These are phyloP conservation scores for Vitis hybrid DNA, from an alignment of 177 flowering plant species.

Conservation along the genomic window DNA sequence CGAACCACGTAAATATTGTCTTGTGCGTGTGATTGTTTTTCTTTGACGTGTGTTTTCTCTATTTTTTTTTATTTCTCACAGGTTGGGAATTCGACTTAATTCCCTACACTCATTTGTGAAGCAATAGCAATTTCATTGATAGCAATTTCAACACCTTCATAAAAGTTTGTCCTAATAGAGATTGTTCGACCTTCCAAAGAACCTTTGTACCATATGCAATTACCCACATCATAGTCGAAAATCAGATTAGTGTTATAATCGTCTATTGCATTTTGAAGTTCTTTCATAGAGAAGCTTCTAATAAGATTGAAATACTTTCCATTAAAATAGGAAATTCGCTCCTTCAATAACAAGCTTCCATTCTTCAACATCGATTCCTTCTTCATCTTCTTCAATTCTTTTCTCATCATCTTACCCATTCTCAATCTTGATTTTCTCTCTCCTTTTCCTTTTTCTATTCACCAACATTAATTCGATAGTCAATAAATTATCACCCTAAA, in stretches of 20 bases:
- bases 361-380: neutral
- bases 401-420: too few relatives aligned
- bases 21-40: too few relatives aligned
- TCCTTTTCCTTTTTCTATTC: too few relatives aligned
- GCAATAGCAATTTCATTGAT: neutral
- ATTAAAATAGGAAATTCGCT: slow-evolving; percentile 1
- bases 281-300: slow-evolving; percentile 4
- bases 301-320: slow-evolving; percentile 7
- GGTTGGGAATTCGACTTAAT: too few relatives aligned
- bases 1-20: too few relatives aligned
- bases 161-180: neutral
- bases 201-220: slow-evolving; percentile 7
- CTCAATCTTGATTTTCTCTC: too few relatives aligned
- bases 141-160: neutral
- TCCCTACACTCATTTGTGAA: neutral
- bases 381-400: too few relatives aligned
- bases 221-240: neutral
- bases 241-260: neutral
- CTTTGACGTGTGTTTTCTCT: too few relatives aligned
- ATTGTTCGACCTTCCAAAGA: neutral
- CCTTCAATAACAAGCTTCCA: slow-evolving; percentile 2
- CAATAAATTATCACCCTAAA: too few relatives aligned
- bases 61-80: too few relatives aligned
- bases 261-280: slow-evolving; percentile 12
- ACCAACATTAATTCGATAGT: too few relatives aligned